Evolutionary conservation across 371 early-diverging fungal genomes (phyloP).

Genomic region (Circinella umbellata): DNA sequence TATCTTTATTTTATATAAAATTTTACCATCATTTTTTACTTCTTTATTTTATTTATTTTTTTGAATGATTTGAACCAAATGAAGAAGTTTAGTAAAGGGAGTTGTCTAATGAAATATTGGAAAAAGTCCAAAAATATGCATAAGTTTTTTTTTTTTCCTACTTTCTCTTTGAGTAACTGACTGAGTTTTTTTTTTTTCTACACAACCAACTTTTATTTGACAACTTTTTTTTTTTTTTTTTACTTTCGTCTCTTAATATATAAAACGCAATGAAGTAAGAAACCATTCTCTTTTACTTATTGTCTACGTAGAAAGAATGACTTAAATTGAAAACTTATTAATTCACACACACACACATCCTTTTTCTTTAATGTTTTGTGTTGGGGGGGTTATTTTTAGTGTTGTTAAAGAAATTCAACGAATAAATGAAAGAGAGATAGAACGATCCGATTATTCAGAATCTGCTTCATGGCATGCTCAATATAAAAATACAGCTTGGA

Average conservation of each 20-base stretch:
- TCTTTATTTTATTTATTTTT: neutral
- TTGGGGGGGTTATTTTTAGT: conserved; percentile 31
- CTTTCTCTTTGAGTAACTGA: too few species aligned
- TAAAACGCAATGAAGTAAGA: conserved; percentile 7
- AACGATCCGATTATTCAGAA: conserved; percentile 45
- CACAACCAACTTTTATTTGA: neutral
- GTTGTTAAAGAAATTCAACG: conserved; percentile 79
- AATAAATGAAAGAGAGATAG: conserved; percentile 69
- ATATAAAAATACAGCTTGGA: conserved; percentile 88
- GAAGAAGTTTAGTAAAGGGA: too few species aligned
- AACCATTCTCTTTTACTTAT: too few species aligned
- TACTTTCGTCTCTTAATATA: too few species aligned
- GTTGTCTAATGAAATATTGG: too few species aligned
- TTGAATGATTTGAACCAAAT: neutral
- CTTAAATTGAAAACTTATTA: too few species aligned
- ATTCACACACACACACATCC: too few species aligned
- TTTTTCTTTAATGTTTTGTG: too few species aligned
- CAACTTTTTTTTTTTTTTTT: neutral
- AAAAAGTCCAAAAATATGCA: too few species aligned
- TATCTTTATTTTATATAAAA: neutral
- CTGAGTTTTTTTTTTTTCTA: conserved; percentile 1
- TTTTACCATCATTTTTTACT: neutral
- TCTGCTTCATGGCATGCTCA: conserved; percentile 88
- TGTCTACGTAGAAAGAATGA: too few species aligned
- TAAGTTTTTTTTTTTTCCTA: too few species aligned